phyloP scores from a whole-genome alignment of 345 rosid species.

The Jatropha curcas region DNA sequence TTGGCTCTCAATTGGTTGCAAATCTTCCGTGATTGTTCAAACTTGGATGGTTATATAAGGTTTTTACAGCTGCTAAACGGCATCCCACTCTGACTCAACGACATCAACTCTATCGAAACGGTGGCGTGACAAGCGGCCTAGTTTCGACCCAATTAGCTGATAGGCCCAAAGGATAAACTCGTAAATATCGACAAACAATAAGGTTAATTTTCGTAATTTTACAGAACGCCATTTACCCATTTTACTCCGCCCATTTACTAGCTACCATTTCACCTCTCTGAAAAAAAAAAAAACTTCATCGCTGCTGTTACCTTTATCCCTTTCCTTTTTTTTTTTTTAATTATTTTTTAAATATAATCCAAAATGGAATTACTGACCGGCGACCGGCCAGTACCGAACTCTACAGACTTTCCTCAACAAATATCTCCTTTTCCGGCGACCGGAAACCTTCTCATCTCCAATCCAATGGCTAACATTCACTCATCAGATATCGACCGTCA shows the following conservation, averaged over 20 bases:
- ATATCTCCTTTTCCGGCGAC: conserved; percentile 44
- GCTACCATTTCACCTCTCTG: conserved; percentile 14
- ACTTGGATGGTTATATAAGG: neutral
- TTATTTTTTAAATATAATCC: neutral
- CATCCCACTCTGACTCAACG: neutral
- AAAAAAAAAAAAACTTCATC: conserved; percentile 10
- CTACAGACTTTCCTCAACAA: conserved; percentile 36
- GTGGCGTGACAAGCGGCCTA: neutral
- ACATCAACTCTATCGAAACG: neutral
- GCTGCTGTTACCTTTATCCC: conserved; percentile 6
- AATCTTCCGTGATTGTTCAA: neutral
- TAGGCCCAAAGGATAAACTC: neutral
- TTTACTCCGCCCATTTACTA: conserved; percentile 14
- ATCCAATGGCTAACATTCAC: conserved; percentile 7
- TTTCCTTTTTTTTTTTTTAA: neutral
- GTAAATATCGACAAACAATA: neutral
- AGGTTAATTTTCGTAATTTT: neutral
- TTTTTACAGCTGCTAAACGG: neutral
- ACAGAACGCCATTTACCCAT: neutral
- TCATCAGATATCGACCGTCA: conserved; percentile 15
- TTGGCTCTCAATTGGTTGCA: neutral
- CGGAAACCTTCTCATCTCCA: conserved; percentile 13
- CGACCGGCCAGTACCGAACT: conserved; percentile 38
- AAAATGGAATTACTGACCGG: conserved; percentile 54
- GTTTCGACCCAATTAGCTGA: neutral